Conservation (phyloP, 1,284 basidiomycete species). For the Mycosarcoma maydis region DNA sequence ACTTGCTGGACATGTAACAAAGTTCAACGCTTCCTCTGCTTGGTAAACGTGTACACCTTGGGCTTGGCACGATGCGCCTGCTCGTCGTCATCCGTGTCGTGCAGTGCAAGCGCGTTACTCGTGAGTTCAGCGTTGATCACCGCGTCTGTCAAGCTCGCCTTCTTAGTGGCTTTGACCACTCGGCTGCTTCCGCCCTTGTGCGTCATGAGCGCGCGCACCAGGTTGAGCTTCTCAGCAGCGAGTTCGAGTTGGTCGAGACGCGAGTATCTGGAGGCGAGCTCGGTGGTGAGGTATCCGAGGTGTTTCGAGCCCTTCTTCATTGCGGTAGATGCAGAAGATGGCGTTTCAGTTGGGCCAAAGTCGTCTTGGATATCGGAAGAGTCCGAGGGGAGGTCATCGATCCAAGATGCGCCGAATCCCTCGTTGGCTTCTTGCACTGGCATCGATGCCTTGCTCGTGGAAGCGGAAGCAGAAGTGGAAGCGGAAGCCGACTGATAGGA, state of each 20-base stretch:
- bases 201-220: slow-evolving; percentile 59
- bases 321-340: background rate
- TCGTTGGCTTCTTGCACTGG: slow-evolving; percentile 1
- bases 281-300: slow-evolving; percentile 48
- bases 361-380: slow-evolving; percentile 24
- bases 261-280: slow-evolving; percentile 52
- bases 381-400: slow-evolving; percentile 35
- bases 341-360: background rate
- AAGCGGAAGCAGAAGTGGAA: too few relatives aligned
- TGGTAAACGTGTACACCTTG: slow-evolving; percentile 52
- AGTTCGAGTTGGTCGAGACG: slow-evolving; percentile 51
- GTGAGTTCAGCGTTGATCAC: slow-evolving; percentile 51
- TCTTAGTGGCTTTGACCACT: slow-evolving; percentile 32
- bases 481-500: slow-evolving; percentile 17
- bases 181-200: slow-evolving; percentile 38
- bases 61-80: slow-evolving; percentile 14
- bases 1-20: too few relatives aligned
- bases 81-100: slow-evolving; percentile 42
- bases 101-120: slow-evolving; percentile 47
- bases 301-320: slow-evolving; percentile 51
- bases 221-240: slow-evolving; percentile 54
- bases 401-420: slow-evolving; percentile 12
- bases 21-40: slow-evolving; percentile 50
- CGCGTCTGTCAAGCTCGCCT: slow-evolving; percentile 21
- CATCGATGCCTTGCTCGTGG: background rate